Evolutionary conservation across 495 filamentous ascomycete genomes (phyloP).

Genomic region (Hypoxylon subgilvum): DNA sequence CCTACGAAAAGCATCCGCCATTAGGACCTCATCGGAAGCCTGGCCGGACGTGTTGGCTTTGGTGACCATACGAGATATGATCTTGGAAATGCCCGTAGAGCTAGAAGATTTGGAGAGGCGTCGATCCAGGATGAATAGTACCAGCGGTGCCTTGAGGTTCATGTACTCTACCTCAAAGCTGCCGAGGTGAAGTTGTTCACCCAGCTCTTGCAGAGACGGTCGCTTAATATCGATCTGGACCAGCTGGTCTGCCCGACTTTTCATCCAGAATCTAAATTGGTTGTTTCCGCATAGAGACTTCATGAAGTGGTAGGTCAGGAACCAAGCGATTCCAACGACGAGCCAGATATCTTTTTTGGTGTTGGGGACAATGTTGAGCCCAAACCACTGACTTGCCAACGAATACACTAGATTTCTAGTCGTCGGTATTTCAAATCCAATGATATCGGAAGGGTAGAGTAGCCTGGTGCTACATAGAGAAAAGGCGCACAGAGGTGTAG

Average conservation of each 20-base stretch:
- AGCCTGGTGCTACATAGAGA: slow-evolving; percentile 87
- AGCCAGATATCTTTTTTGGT: slow-evolving; percentile 85
- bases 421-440: slow-evolving; percentile 79
- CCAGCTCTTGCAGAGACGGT: slow-evolving; percentile 81
- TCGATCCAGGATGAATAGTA: slow-evolving; percentile 91
- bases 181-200: slow-evolving; percentile 77
- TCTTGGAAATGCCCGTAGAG: slow-evolving; percentile 79
- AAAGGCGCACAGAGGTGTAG: slow-evolving; percentile 76
- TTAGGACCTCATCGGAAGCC: slow-evolving; percentile 72
- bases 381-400: slow-evolving; percentile 91
- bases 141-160: slow-evolving; percentile 85
- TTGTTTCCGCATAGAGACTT: slow-evolving; percentile 89
- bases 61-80: slow-evolving; percentile 80
- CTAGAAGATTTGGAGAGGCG: slow-evolving; percentile 85
- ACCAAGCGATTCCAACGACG: slow-evolving; percentile 88
- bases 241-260: slow-evolving; percentile 79
- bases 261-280: slow-evolving; percentile 89
- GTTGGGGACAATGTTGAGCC: slow-evolving; percentile 83
- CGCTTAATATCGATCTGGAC: slow-evolving; percentile 81
- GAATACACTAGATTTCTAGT: slow-evolving; percentile 80
- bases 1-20: slow-evolving; percentile 74
- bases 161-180: slow-evolving; percentile 85
- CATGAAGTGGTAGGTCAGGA: slow-evolving; percentile 92
- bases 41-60: slow-evolving; percentile 77
- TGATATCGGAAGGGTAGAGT: slow-evolving; percentile 79